Conservation (phyloP, 179 eudicot species). For the Corrigiola litoralis region DNA sequence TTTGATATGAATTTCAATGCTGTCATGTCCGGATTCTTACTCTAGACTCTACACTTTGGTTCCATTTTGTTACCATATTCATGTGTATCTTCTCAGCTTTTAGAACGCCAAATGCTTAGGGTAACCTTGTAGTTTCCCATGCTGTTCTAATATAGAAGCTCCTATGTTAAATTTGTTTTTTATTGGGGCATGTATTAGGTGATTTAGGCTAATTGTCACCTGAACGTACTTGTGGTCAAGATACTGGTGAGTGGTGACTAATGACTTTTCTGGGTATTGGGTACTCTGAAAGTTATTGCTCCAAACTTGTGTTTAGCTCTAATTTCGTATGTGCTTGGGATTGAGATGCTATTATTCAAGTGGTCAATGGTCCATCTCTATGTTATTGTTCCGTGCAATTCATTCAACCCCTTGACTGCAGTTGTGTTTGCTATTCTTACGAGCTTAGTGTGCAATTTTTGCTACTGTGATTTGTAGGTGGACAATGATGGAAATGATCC, state of each 20-base stretch:
- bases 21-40: neutral
- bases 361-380: too few relatives aligned
- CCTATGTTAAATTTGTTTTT: neutral
- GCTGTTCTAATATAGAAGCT: neutral
- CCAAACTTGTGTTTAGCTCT: too few relatives aligned
- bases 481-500: slow-evolving; percentile 67
- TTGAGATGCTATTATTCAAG: too few relatives aligned
- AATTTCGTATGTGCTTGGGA: too few relatives aligned
- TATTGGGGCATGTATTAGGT: neutral
- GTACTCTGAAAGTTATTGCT: too few relatives aligned
- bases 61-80: neutral
- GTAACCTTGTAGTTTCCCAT: neutral
- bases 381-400: neutral
- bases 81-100: neutral
- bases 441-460: neutral
- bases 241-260: too few relatives aligned
- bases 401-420: neutral
- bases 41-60: too few relatives aligned
- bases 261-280: too few relatives aligned
- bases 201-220: neutral
- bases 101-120: neutral
- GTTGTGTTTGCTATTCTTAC: neutral
- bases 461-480: slow-evolving; percentile 39
- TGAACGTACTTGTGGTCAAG: neutral
- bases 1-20: neutral